Base-by-base conservation (phyloP, 148 eudicot species). In the Camellia japonica region DNA sequence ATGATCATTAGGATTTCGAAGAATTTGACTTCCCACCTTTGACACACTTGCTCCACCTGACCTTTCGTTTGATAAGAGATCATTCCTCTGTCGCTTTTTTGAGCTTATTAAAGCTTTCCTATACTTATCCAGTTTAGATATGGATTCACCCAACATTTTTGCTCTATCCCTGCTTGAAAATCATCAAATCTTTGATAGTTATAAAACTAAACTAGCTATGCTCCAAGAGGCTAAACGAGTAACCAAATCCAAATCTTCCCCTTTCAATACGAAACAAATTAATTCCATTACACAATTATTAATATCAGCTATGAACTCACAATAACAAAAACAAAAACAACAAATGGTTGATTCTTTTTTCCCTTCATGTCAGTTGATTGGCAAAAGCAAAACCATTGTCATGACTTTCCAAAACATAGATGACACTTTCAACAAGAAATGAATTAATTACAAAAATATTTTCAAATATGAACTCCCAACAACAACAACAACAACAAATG, bases 11-110 rank as follows among this genome's bases (percentile, higher is more conserved):
- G 71, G 74, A 49, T 80, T 83, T 74, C 88, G 85, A 75, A 82
- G 69, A 79, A 83, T 74, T 55, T 87, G 88, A 66, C 82, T 82
- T 44, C 81, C 71, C 76, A 74, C 80, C 81, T 85, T 89, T 78
- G 77, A 78, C 73, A 80, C 55, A 79, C 80, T 85, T 78, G 88
- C 58, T 75, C 87, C 87, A 79, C 86, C 78, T 19, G 82, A 81
- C 80, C 81, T 87, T 19, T 87, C 88, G 52, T 75, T 82, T 42
- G 82, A 78, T 76, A 81, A 75, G 68, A 76, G 38, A 47, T 85
- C 86, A 75, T 76, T 54, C 16, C 87, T 85, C 76, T 83, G 91
- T 72, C 90, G 83, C 88, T 87, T 89, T 85, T 85, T 89, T 6
- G 83, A 75, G 61, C 76, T 82, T 60, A 77, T 82, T 60, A 77